Conservation (phyloP, 2,329 filamentous ascomycete genomes). For the Colletotrichum scovillei region DNA sequence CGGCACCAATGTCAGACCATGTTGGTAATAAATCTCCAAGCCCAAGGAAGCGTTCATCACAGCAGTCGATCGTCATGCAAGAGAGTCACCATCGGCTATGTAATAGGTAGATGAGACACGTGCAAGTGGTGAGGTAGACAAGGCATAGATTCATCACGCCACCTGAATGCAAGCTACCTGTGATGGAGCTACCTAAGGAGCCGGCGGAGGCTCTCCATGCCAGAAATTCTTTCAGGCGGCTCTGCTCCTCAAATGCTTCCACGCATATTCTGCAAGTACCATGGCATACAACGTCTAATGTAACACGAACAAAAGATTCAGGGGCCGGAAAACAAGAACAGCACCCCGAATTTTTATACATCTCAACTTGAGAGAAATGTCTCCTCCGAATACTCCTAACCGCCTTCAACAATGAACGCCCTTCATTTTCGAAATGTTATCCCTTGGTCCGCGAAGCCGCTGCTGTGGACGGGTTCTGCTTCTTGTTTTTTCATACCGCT, state of each 20-base stretch:
- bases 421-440: slow-evolving; percentile 14
- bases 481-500: slow-evolving; percentile 26
- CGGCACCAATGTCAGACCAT: background rate
- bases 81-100: background rate
- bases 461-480: background rate
- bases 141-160: slow-evolving; percentile 18
- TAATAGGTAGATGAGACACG: background rate
- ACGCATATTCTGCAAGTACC: slow-evolving; percentile 9
- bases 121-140: background rate
- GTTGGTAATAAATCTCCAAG: background rate
- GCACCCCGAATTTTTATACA: slow-evolving; percentile 14
- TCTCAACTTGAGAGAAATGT: background rate
- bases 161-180: slow-evolving; percentile 9
- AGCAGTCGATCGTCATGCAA: background rate
- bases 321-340: background rate
- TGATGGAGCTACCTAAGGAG: background rate
- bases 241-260: slow-evolving; percentile 5
- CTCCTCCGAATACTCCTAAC: slow-evolving; percentile 26
- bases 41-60: background rate
- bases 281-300: slow-evolving; percentile 18
- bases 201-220: slow-evolving; percentile 25
- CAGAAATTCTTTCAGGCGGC: slow-evolving; percentile 14
- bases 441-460: slow-evolving; percentile 3
- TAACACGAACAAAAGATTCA: slow-evolving; percentile 1
- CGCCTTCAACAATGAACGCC: slow-evolving; percentile 23